Conservation (phyloP, 1,284 basidiomycete genomes). For the Wallemia mellicola region DNA sequence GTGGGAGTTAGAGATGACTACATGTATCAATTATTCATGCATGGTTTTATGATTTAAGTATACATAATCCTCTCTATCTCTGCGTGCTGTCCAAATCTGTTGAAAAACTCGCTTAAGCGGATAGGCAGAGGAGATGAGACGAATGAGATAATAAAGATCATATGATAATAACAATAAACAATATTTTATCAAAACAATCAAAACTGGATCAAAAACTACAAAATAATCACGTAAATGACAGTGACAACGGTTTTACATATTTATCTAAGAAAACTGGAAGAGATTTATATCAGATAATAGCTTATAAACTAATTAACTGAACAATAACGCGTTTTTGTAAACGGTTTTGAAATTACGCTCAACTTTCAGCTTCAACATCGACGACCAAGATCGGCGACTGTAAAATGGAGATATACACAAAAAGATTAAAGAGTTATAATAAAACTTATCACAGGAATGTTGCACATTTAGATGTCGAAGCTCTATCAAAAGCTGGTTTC, state of each 20-base stretch:
- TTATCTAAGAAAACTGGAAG: too few relatives aligned
- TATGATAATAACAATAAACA: not conserved
- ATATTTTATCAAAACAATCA: not conserved
- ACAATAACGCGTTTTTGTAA: too few relatives aligned
- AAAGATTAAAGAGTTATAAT: not conserved
- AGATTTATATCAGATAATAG: too few relatives aligned
- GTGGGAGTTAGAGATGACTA: not conserved
- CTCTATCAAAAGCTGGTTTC: not conserved
- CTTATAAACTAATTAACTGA: too few relatives aligned
- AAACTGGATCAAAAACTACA: too few relatives aligned
- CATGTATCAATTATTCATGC: too few relatives aligned
- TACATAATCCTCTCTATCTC: too few relatives aligned
- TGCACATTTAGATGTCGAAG: not conserved
- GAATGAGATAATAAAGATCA: not conserved
- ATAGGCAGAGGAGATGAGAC: not conserved
- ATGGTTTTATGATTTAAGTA: too few relatives aligned
- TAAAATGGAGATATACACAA: not conserved
- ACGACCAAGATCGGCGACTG: not conserved
- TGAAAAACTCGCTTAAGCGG: not conserved
- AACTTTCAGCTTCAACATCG: not conserved
- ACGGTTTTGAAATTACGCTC: too few relatives aligned
- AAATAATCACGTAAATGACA: too few relatives aligned
- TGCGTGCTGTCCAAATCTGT: too few relatives aligned
- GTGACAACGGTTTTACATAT: too few relatives aligned
- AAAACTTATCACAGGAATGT: not conserved